Conservation (phyloP, 345 rosid genomes). For the Sisymbrium irio region DNA sequence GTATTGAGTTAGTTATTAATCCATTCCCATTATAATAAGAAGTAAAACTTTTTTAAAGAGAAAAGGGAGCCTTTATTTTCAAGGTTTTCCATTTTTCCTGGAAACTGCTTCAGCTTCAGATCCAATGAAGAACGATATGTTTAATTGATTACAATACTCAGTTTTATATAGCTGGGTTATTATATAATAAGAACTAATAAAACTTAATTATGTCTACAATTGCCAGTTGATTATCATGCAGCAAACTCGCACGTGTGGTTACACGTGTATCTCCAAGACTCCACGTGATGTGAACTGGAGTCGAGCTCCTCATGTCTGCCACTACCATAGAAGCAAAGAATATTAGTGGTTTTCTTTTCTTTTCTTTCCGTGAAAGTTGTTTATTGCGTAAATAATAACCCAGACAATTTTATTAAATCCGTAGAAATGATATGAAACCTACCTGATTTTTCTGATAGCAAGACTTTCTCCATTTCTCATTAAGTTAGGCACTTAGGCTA, state of each 20-base stretch:
- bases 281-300: slow-evolving; percentile 36
- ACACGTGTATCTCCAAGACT: slow-evolving; percentile 8
- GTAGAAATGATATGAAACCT: neutral
- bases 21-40: neutral
- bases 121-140: slow-evolving; percentile 28
- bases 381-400: neutral
- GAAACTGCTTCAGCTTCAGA: slow-evolving; percentile 38
- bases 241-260: slow-evolving; percentile 21
- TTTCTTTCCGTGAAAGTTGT: neutral
- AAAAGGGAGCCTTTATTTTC: slow-evolving; percentile 24
- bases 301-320: slow-evolving; percentile 29
- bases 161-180: neutral
- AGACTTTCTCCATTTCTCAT: neutral
- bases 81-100: slow-evolving; percentile 35
- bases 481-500: slow-evolving; percentile 11
- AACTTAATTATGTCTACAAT: neutral
- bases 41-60: slow-evolving; percentile 24
- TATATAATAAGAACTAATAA: neutral
- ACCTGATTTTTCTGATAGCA: neutral
- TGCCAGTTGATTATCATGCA: slow-evolving; percentile 9
- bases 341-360: neutral
- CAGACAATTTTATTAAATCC: neutral
- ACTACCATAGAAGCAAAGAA: slow-evolving; percentile 20
- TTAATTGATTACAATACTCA: neutral
- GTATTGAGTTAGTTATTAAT: slow-evolving; percentile 14